Conservation (phyloP, 2,329 filamentous ascomycete species). For the Curvularia sp. region DNA sequence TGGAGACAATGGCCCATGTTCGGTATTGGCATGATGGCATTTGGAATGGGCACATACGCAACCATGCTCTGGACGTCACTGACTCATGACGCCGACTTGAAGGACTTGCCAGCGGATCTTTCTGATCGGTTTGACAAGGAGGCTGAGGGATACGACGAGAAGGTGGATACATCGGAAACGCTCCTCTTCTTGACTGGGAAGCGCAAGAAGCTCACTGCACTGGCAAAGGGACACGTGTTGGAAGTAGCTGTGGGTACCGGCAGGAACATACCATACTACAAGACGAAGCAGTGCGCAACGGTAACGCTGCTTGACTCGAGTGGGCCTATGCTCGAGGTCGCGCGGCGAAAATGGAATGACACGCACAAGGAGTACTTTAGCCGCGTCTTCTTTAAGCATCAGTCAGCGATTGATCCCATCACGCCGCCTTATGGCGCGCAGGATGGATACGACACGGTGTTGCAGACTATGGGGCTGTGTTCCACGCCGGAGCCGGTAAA, state of each 20-base stretch:
- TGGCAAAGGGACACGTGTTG: conserved; percentile 57
- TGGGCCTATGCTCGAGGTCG: conserved; percentile 57
- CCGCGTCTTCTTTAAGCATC: conserved; percentile 53
- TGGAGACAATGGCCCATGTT: conserved; percentile 46
- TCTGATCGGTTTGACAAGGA: conserved; percentile 56
- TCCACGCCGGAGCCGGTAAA: conserved; percentile 56
- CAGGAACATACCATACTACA: conserved; percentile 57
- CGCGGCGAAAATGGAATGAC: conserved; percentile 58
- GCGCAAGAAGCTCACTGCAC: conserved; percentile 51
- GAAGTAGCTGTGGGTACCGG: conserved; percentile 60
- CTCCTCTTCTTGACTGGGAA: conserved; percentile 52
- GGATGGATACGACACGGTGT: conserved; percentile 58
- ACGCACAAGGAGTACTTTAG: conserved; percentile 50
- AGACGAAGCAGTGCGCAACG: conserved; percentile 51
- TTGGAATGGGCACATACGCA: conserved; percentile 53
- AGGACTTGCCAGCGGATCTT: conserved; percentile 51
- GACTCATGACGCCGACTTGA: conserved; percentile 33
- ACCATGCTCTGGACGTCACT: conserved; percentile 48
- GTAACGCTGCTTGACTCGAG: conserved; percentile 59
- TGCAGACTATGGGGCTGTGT: conserved; percentile 62
- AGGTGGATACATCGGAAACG: conserved; percentile 55
- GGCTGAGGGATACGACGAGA: conserved; percentile 57
- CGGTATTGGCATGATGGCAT: conserved; percentile 46
- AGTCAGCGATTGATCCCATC: conserved; percentile 55
- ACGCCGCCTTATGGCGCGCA: conserved; percentile 51